phyloP scores from a whole-genome alignment of 2,329 filamentous ascomycete species.

The Teratosphaeria viscida region DNA sequence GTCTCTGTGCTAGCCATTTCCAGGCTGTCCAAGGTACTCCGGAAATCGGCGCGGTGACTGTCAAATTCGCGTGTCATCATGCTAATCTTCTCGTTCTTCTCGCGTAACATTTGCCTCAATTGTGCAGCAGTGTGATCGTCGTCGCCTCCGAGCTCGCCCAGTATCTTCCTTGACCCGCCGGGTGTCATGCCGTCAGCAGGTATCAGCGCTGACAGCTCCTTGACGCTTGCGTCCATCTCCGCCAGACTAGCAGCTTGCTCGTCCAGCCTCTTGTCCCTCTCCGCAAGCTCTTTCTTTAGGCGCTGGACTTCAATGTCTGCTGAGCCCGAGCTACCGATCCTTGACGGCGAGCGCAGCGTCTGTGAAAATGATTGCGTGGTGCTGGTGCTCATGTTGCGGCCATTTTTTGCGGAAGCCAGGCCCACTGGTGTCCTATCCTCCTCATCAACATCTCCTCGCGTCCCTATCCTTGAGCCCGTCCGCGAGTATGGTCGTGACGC shows the following conservation, averaged over 20 bases:
- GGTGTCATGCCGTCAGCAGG: conserved; percentile 40
- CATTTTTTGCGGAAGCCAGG: conserved; percentile 30
- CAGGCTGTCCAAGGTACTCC: conserved; percentile 91
- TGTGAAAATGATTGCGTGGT: conserved; percentile 32
- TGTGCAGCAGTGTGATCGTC: conserved; percentile 34
- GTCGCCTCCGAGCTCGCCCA: conserved; percentile 53
- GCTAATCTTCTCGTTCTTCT: conserved; percentile 95
- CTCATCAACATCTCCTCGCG: conserved; percentile 30
- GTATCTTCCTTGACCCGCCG: conserved; percentile 13
- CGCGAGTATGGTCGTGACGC: conserved; percentile 37
- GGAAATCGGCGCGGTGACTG: conserved; percentile 85
- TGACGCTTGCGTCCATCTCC: conserved; percentile 82
- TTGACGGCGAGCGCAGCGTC: conserved; percentile 26
- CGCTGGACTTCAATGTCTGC: conserved; percentile 64
- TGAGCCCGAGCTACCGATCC: conserved; percentile 21
- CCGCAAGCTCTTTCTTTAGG: conserved; percentile 63
- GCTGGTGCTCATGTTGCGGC: conserved; percentile 19
- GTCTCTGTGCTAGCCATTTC: conserved; percentile 95
- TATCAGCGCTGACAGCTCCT: conserved; percentile 69
- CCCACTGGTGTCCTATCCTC: conserved; percentile 20
- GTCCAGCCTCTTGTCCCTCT: conserved; percentile 76
- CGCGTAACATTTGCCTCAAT: conserved; percentile 69
- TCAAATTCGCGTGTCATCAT: conserved; percentile 93
- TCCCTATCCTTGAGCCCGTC: conserved; percentile 36
- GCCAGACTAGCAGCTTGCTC: conserved; percentile 73